Base-by-base conservation (phyloP, 2,329 filamentous ascomycete species). In the Penicillium palitans region DNA sequence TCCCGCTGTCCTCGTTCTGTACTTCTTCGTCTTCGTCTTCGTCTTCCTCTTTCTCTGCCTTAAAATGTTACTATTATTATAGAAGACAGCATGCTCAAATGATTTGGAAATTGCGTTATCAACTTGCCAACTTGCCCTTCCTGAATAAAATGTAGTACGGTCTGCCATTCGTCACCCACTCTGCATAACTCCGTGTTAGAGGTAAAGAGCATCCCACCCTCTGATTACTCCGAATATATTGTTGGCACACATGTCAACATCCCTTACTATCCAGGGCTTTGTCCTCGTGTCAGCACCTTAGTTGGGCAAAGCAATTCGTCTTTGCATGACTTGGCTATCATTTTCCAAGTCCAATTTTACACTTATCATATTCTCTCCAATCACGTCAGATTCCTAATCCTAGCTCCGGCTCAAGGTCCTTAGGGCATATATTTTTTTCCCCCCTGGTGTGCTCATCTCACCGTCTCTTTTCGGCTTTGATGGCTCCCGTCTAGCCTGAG, bases 401-500 rank as follows among this genome's bases (percentile, higher is more conserved):
- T 58, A 31, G 52, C 44, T 47, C 45, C 45, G 56, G 45, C 40
- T 37, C 27, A 40, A 50, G 41, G 27, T 57, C 40, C 31, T 57
- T 44, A 27, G 57, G 40, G 31, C 40, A 29, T 46, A 9, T n/a
- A 51, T 35, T 35, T 54, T 39, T 27, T 37, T 42, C 1, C 25
- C 33, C 35, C 39, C 21, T 35, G 53, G 33, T 53, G 35, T 58
- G 42, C 42, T 25, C 56, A 48, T 40, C 58, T 59, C 63, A 64
- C 61, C 63, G 63, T 66, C 52, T 61, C 39, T 62, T 62, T 60
- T 35, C 48, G 42, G 35, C 13, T 21, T 54, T 55, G 45, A 58
- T 48, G 27, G 19, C 60, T 61, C 63, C 59, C 63, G 58, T 24
- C 3, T 25, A 25, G 52, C 58, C 55, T 58, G 49, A 52, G 21